phyloP scores from a whole-genome alignment of 768 basidiomycete genomes.

The Dentipellis fragilis region DNA sequence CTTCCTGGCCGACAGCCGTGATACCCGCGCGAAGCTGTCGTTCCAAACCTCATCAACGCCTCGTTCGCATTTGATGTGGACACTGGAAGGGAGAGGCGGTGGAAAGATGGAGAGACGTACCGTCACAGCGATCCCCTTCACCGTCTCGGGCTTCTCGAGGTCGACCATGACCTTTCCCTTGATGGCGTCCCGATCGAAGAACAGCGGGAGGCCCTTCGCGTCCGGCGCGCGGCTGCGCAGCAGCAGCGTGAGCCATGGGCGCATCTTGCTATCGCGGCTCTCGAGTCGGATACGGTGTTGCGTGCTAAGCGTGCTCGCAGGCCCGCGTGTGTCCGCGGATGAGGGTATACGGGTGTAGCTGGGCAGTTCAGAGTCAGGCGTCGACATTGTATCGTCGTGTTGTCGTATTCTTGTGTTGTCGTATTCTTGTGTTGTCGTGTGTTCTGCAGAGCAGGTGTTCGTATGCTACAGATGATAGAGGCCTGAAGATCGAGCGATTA shows the following conservation, averaged over 20 bases:
- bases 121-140: conserved; percentile 6
- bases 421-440: no score
- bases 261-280: not conserved
- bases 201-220: conserved; percentile 4
- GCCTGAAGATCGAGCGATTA: no score
- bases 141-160: conserved; percentile 5
- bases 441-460: no score
- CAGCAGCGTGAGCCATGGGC: conserved; percentile 5
- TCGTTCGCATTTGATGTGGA: not conserved
- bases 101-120: not conserved
- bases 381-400: not conserved
- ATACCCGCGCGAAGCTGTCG: conserved; percentile 7
- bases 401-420: no score
- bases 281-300: conserved; percentile 3
- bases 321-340: not conserved
- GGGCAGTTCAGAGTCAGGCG: not conserved
- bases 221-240: conserved; percentile 7
- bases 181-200: conserved; percentile 7
- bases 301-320: not conserved
- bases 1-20: conserved; percentile 6
- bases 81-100: not conserved
- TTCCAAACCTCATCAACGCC: not conserved
- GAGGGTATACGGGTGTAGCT: not conserved
- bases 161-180: conserved; percentile 5
- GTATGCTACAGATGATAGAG: no score